These are phyloP conservation scores for Nymphaea colorata DNA, from an alignment of 164 flowering plant species.

Conservation along the genomic window DNA sequence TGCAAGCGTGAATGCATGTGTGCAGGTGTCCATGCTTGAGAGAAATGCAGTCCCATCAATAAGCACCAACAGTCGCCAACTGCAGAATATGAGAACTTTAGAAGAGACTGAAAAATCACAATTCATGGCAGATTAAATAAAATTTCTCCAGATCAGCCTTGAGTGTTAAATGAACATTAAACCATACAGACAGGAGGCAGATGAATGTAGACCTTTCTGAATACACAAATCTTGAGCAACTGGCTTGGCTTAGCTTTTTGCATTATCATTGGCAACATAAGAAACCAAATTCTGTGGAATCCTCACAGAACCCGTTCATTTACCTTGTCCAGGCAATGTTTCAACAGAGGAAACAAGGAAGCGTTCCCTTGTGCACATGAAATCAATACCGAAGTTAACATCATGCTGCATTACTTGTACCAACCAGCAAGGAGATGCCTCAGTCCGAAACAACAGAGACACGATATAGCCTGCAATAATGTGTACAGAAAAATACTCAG, in stretches of 20 bases:
- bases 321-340: no score
- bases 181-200: background rate
- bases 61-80: no score
- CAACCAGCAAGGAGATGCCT: constrained; percentile 86
- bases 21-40: background rate
- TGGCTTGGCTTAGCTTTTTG: no score
- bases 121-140: no score
- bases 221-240: background rate
- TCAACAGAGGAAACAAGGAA: no score
- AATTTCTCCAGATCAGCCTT: background rate
- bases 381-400: no score
- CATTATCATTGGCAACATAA: no score
- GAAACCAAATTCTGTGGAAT: no score
- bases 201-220: background rate
- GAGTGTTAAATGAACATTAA: background rate
- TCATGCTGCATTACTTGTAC: constrained; percentile 52
- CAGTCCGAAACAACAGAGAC: constrained; percentile 63
- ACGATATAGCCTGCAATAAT: constrained; percentile 48
- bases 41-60: no score
- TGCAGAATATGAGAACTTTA: no score
- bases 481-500: background rate
- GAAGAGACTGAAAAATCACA: no score
- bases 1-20: background rate
- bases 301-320: background rate
- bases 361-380: no score